Conservation (phyloP, 768 basidiomycete species). For the Rhizopogon sp. region DNA sequence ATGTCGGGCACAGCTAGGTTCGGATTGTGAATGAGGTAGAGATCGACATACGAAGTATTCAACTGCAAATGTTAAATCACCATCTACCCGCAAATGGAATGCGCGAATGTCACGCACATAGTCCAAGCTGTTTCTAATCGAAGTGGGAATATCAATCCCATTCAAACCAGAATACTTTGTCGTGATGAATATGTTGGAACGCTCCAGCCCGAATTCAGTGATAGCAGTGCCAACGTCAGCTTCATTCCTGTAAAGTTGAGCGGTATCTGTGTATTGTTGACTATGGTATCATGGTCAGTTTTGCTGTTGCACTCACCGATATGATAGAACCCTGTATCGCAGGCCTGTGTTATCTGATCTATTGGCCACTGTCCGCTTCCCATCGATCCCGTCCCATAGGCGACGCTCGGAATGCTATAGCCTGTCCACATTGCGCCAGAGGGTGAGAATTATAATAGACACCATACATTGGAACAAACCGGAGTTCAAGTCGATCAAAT, state of each 20-base stretch:
- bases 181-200: constrained; percentile 56
- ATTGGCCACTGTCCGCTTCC: constrained; percentile 49
- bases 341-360: constrained; percentile 56
- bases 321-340: constrained; percentile 59
- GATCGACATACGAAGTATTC: constrained; percentile 59
- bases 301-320: constrained; percentile 37
- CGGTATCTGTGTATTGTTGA: constrained; percentile 40
- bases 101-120: constrained; percentile 34
- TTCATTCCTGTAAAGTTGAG: constrained; percentile 57
- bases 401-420: constrained; percentile 41
- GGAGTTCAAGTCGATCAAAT: constrained; percentile 51
- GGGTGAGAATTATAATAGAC: not conserved
- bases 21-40: constrained; percentile 68
- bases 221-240: constrained; percentile 33
- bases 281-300: not conserved
- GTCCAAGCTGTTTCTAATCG: constrained; percentile 50
- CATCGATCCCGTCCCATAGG: constrained; percentile 63
- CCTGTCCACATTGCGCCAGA: constrained; percentile 26
- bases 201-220: constrained; percentile 49
- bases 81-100: not conserved
- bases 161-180: constrained; percentile 56
- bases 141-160: constrained; percentile 48
- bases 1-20: constrained; percentile 51
- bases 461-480: constrained; percentile 29
- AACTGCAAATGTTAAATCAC: constrained; percentile 34